Base-by-base conservation (phyloP, 306 rosid species). In the Ziziphus jujuba region DNA sequence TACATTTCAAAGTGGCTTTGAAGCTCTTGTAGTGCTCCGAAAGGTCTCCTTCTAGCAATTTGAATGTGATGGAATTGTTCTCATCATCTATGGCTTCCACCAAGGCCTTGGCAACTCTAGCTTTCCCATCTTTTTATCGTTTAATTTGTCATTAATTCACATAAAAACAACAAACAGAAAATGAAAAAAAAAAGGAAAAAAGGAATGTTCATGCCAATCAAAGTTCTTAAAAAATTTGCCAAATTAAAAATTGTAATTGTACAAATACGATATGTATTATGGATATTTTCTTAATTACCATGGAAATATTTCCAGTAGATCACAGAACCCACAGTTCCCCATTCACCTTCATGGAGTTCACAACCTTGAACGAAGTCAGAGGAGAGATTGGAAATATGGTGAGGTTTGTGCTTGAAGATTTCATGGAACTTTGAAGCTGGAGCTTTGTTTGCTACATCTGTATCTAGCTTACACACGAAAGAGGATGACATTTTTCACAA, bases 11-110 rank as follows among this genome's bases (percentile, higher is more conserved):
- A 4, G 21, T 53, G 40, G 55, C 0, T 44, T 20, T 51, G 66
- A 84, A 63, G 69, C 64, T 68, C 67, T 77, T 76, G 75, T 65
- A 79, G 19, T 77, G 21, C 50, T 77, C 49, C 31, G 72, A 16
- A 3, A 77, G 28, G 20, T 82, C 82, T 53, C 79, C 82, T 24
- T 75, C 84, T 19, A 77, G 15, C 24, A 74, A 81, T 57, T 73
- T 81, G 66, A 68, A 84, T 5, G 63, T 69, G 24, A 75, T 24
- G 21, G 50, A 58, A 5, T 81, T 66, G 11, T 81, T 81, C 36
- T 74, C 59, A 6, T 24, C 72, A 54, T 84, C 84, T 31, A 79
- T 25, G 33, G 71, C 73, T 70, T 79, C 84, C 10, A 84, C n/a
- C 45, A 54, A 5, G 20, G 81, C 75, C 73, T 79, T 87, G 2